Evolutionary conservation across 768 basidiomycete species (phyloP).

Genomic region (Podaxis sp.): DNA sequence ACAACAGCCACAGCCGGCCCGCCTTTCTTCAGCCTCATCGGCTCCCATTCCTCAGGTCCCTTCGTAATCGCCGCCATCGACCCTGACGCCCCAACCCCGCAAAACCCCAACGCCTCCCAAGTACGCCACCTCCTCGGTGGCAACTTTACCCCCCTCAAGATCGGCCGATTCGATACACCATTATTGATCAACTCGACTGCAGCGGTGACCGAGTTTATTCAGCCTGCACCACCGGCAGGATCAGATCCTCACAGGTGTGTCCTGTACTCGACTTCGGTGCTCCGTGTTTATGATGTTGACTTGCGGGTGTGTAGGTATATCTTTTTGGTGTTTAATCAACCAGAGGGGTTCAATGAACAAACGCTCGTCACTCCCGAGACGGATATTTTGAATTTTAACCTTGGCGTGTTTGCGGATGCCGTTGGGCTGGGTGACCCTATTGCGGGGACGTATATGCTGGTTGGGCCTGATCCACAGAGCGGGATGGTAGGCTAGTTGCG

Average conservation of each 20-base stretch:
- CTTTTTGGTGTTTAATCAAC: conserved; percentile 47
- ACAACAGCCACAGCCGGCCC: conserved; percentile 37
- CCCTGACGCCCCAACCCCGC: conserved; percentile 54
- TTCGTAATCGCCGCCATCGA: conserved; percentile 49
- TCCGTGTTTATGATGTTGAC: not conserved
- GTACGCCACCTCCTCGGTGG: conserved; percentile 51
- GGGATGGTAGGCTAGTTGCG: too few species aligned
- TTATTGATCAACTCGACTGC: conserved; percentile 38
- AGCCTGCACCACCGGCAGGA: conserved; percentile 30
- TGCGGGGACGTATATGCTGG: conserved; percentile 50
- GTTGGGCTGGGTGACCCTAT: conserved; percentile 46
- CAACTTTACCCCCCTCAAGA: conserved; percentile 28
- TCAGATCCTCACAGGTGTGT: not conserved
- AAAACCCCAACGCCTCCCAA: conserved; percentile 38
- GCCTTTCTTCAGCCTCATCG: conserved; percentile 32
- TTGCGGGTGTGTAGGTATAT: conserved; percentile 31
- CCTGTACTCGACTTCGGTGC: not conserved
- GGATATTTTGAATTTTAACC: conserved; percentile 37
- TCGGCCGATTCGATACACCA: not conserved
- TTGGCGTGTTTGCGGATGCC: conserved; percentile 39
- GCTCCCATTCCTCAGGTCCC: conserved; percentile 31
- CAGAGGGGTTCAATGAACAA: conserved; percentile 37
- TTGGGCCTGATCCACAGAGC: conserved; percentile 13
- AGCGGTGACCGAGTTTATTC: conserved; percentile 36
- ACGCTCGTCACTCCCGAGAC: conserved; percentile 37